Evolutionary conservation across 2,329 filamentous ascomycete genomes (phyloP), one percentile per base, ranked within the genome.

Genomic region (Monilinia polystroma): DNA sequence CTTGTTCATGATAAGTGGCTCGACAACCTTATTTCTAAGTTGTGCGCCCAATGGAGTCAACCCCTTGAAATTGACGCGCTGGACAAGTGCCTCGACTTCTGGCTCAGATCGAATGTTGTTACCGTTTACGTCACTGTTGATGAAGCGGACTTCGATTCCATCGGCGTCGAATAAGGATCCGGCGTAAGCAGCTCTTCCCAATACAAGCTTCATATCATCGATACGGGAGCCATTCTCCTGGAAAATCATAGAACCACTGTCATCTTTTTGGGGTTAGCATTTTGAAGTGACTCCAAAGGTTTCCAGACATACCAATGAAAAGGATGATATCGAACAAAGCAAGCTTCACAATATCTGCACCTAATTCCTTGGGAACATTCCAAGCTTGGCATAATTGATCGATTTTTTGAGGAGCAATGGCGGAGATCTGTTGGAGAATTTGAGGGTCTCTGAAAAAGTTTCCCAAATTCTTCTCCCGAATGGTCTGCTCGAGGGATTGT

Each of bases 91-190:
- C 64, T 86, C 81, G 53, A 89, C 83, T 72, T 90, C 85, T 60
- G 82, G 80, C 67, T 85, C 83, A 63, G 75, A 83, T 54, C 80
- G 81, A 69, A 90, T 85, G 66, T 82, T 80, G 71, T 88, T 84
- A 45, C 76, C 82, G 72, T 73, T 78, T 71, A 79, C 76, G 29
- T 81, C 79, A 16, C 84, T 84, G 78, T 90, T 90, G 87, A 90
- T 90, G 80, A 90, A 90, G 56, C 87, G 86, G 51, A 90, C 78
- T 38, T 84, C 84, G 69, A 90, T 87, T 53, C 87, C 88, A 72
- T 90, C 87, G 45, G 86, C 80, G 70, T 90, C 87, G 73, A 90
- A 90, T n/a, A 89, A 82, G 3, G 86, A 87, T 4, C 87, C 85
- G 10, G 87, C 87, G 67, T 83, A 87, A 26, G 87, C 83, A 63